A percentile compares a stretch with the other conserved stretches of the same genome.
Evolutionary conservation across 2,329 filamentous ascomycete species (phyloP).

Genomic region (Alternaria viburni): DNA sequence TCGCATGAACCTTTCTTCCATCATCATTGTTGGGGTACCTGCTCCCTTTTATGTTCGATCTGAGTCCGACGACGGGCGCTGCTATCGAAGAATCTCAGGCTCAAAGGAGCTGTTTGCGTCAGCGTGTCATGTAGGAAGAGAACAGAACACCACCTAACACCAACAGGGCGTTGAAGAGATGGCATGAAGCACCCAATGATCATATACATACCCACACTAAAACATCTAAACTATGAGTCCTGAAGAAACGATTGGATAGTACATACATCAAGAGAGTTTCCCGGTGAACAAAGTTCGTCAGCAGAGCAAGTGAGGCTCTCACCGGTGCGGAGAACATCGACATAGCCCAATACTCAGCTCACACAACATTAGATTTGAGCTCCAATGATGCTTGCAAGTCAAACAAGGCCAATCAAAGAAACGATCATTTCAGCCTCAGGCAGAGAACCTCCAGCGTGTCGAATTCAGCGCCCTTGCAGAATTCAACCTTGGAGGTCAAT

Average conservation of each 20-base stretch:
- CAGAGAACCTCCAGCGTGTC: background rate
- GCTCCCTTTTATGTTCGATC: no score
- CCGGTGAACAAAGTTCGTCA: background rate
- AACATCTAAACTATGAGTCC: background rate
- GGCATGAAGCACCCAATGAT: background rate
- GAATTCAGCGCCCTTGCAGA: background rate
- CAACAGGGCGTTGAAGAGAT: background rate
- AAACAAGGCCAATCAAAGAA: background rate
- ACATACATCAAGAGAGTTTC: accelerated
- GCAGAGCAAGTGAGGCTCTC: background rate
- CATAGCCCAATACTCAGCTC: background rate
- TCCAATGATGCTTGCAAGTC: background rate
- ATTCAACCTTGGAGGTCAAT: background rate
- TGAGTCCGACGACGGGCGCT: no score
- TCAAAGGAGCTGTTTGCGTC: background rate
- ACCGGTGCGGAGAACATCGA: background rate
- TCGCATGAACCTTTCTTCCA: no score
- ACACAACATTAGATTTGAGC: background rate
- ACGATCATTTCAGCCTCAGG: background rate
- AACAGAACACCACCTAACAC: no score
- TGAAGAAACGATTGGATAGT: background rate
- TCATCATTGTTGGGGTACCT: no score
- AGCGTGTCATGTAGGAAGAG: background rate
- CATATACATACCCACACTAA: background rate
- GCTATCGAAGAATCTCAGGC: no score